A percentile compares a stretch with the other conserved stretches of the same genome.
phyloP scores from a whole-genome alignment of 176 grass and related monocot species.

The Saccharum spontaneum region DNA sequence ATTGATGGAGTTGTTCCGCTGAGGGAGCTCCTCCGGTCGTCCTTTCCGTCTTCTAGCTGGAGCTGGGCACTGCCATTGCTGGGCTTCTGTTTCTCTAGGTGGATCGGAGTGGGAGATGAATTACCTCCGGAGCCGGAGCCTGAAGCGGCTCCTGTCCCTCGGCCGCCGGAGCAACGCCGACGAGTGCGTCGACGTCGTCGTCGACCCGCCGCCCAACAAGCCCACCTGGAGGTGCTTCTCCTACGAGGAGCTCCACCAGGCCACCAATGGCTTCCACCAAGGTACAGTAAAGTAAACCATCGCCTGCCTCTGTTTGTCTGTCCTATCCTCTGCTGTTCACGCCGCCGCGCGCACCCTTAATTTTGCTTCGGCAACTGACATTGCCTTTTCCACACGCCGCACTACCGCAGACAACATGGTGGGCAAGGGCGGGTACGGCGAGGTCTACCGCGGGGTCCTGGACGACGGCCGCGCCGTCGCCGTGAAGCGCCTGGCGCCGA shows the following conservation, averaged over 20 bases:
- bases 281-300: slow-evolving; percentile 28
- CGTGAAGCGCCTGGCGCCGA: slow-evolving; percentile 61
- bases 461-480: slow-evolving; percentile 63
- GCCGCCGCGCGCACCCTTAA: neutral
- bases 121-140: slow-evolving; percentile 65
- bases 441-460: slow-evolving; percentile 79
- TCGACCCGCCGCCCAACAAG: slow-evolving; percentile 32
- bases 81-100: neutral
- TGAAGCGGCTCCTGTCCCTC: slow-evolving; percentile 63
- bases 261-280: slow-evolving; percentile 72
- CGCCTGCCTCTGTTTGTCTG: neutral
- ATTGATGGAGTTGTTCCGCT: neutral
- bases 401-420: slow-evolving; percentile 64
- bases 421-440: slow-evolving; percentile 80
- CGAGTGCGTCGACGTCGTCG: slow-evolving; percentile 9
- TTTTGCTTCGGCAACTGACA: neutral
- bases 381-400: neutral
- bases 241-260: slow-evolving; percentile 55
- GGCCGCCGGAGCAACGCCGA: slow-evolving; percentile 50
- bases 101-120: neutral
- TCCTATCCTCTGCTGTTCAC: neutral
- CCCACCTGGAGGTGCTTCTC: slow-evolving; percentile 81
- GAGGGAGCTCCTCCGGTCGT: neutral
- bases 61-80: neutral
- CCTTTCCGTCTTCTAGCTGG: neutral